These are phyloP conservation scores for Athelia sp. DNA, from an alignment of 1,284 basidiomycete species.

Conservation along the genomic window DNA sequence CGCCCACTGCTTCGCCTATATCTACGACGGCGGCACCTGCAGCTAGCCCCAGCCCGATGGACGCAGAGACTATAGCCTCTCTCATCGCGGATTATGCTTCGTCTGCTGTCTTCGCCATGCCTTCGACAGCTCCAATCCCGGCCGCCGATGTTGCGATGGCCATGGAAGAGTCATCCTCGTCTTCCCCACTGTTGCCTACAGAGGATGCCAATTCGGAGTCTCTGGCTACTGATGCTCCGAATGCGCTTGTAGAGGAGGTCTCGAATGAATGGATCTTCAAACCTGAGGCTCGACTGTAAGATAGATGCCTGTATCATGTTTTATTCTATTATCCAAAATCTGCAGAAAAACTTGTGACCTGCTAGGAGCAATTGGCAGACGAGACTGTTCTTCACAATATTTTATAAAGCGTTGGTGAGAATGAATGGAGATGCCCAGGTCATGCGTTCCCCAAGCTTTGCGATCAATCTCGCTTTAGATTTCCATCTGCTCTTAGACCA, in stretches of 20 bases:
- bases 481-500: too few species aligned
- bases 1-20: not conserved
- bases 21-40: constrained; percentile 1
- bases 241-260: not conserved
- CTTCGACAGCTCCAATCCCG: constrained; percentile 1
- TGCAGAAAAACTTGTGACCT: too few species aligned
- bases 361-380: too few species aligned
- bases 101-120: not conserved
- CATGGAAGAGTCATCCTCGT: not conserved
- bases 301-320: too few species aligned
- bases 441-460: too few species aligned
- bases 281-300: constrained; percentile 1
- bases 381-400: too few species aligned
- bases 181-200: not conserved
- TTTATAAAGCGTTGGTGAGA: too few species aligned
- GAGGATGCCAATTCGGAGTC: not conserved
- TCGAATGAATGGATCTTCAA: constrained; percentile 36
- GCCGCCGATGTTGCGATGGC: not conserved
- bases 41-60: constrained; percentile 1
- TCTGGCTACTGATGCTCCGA: too few species aligned
- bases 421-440: too few species aligned
- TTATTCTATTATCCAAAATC: too few species aligned
- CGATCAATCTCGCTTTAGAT: too few species aligned
- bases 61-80: not conserved
- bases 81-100: not conserved